Evolutionary conservation across 495 filamentous ascomycete species (phyloP), one percentile per base, ranked within the genome.

Genomic region (Penicillium antarcticum): DNA sequence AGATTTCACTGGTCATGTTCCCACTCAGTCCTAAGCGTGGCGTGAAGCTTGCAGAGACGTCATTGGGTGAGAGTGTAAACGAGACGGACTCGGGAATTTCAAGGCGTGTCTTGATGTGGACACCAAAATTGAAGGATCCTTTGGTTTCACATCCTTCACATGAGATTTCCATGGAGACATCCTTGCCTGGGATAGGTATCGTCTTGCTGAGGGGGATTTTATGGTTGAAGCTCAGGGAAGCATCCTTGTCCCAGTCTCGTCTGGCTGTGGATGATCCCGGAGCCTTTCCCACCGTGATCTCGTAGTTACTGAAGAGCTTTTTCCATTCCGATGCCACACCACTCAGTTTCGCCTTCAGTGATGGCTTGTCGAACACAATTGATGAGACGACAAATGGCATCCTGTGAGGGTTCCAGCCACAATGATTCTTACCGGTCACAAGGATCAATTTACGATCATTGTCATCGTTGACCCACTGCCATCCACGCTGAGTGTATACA

Each of bases 391-490:
- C 42, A 42, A 67, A 76, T 5, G 72, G 72, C 26, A 61, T 23
- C 2, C 72, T 33, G 35, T 59, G 40, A 3, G 55, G 36, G 50
- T 72, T 72, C 56, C 61, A 66, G 8, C 64, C 61, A 47, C 72
- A 76, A 35, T 73, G 60, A 14, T 58, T 61, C 14, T 42, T 45
- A 14, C 68, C 71, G n/a, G 71, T 68, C 16, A 74, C 64, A 38
- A 74, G 52, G 2, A 74, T 41, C 23, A 76, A 65, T n/a, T 53
- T 63, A 37, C 60, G 60, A 36, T 70, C 56, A 34, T 65, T 61
- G 9, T 46, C 53, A 9, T 63, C 67, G 40, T 76, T 74, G 14
- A 71, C 58, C 72, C 72, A 76, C 48, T 64, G 45, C 70, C 72
- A 76, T 32, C 54, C 51, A 9, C 40, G 23, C 44, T 67, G 57